Conservation (phyloP, 495 filamentous ascomycete species). For the Apodospora peruviana region DNA sequence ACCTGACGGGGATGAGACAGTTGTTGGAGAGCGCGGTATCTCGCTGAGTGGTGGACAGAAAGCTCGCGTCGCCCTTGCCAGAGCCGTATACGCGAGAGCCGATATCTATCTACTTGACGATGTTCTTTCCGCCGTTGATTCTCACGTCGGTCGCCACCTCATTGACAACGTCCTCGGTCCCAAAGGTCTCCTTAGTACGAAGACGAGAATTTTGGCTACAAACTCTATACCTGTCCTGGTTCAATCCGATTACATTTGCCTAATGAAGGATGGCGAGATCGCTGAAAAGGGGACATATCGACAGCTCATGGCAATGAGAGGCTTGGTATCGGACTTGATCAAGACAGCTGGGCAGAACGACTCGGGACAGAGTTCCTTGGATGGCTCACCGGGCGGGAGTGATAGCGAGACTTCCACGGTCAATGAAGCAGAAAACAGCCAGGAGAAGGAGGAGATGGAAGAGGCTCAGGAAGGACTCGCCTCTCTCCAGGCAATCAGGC, state of each 20-base stretch:
- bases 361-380: slow-evolving; percentile 22
- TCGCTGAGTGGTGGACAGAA: slow-evolving; percentile 97
- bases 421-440: slow-evolving; percentile 42
- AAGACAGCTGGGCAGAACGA: slow-evolving; percentile 61
- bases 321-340: slow-evolving; percentile 79
- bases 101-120: slow-evolving; percentile 96
- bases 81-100: slow-evolving; percentile 95
- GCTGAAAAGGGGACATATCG: slow-evolving; percentile 84
- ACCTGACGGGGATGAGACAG: slow-evolving; percentile 92
- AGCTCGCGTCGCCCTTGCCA: slow-evolving; percentile 86
- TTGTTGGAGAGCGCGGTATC: slow-evolving; percentile 96
- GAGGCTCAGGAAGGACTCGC: slow-evolving; percentile 64
- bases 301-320: slow-evolving; percentile 89
- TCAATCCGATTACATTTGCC: slow-evolving; percentile 74
- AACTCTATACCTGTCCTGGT: slow-evolving; percentile 91
- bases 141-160: slow-evolving; percentile 91
- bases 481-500: slow-evolving; percentile 66
- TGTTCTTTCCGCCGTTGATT: slow-evolving; percentile 91
- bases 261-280: slow-evolving; percentile 78
- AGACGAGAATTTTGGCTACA: slow-evolving; percentile 90
- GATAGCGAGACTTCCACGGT: slow-evolving; percentile 56
- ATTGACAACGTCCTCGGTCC: slow-evolving; percentile 89
- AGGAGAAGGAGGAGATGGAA: slow-evolving; percentile 58
- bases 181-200: slow-evolving; percentile 74
- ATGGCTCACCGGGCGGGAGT: slow-evolving; percentile 36